These are phyloP conservation scores for Aphanoascus verrucosus DNA, from an alignment of 2,329 filamentous ascomycete species.

Conservation along the genomic window DNA sequence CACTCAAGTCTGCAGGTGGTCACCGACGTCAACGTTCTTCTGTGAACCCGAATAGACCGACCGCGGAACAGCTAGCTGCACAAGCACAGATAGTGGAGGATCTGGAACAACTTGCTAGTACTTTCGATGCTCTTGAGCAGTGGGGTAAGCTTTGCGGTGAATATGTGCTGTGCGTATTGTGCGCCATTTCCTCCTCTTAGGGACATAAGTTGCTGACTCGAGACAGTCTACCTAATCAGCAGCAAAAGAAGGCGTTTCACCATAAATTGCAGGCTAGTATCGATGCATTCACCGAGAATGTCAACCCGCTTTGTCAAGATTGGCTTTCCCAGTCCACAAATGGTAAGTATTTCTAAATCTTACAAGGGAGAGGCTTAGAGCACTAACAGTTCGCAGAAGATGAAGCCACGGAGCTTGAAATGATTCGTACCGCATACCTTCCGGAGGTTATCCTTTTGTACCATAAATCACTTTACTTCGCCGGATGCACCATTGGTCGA, in stretches of 20 bases:
- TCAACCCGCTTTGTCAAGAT: conserved; percentile 50
- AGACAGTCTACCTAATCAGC: conserved; percentile 16
- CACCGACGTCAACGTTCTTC: conserved; percentile 20
- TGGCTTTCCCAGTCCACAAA: conserved; percentile 51
- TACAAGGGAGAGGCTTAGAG: not conserved
- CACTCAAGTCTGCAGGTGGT: conserved; percentile 19
- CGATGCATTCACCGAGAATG: conserved; percentile 44
- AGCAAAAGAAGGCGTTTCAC: conserved; percentile 44
- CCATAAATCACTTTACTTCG: conserved; percentile 67
- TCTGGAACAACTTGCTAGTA: conserved; percentile 55
- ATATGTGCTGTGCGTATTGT: conserved; percentile 30
- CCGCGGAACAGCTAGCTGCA: conserved; percentile 19
- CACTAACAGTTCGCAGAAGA: conserved; percentile 27
- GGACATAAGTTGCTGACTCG: conserved; percentile 4
- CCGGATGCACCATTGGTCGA: conserved; percentile 61
- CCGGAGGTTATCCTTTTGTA: conserved; percentile 80
- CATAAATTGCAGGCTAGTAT: conserved; percentile 45
- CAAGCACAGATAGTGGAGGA: conserved; percentile 49
- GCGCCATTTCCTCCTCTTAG: not conserved
- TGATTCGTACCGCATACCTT: conserved; percentile 66
- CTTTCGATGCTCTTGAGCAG: conserved; percentile 57
- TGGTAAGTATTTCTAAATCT: conserved; percentile 37
- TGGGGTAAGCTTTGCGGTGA: conserved; percentile 47
- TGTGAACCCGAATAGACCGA: not conserved
- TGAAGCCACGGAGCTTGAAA: conserved; percentile 51